Base-by-base conservation (phyloP, 139 green algal species). In the Chlorella sp. region DNA sequence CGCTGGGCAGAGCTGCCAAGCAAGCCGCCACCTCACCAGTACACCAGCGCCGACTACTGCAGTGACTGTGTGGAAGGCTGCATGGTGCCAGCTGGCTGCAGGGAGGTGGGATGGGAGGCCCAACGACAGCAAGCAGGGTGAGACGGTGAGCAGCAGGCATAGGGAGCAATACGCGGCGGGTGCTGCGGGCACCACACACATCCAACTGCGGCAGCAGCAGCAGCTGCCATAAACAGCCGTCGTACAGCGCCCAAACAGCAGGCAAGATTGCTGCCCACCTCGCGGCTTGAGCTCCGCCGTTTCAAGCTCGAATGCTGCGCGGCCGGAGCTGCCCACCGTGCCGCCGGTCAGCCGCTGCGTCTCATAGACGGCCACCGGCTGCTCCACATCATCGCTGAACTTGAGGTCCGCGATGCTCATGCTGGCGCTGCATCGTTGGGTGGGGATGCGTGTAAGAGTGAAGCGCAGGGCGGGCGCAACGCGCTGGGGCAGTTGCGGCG, bases 11-110 rank as follows among this genome's bases (percentile, higher is more conserved):
- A 26, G 30, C 16, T n/a, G n/a, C n/a, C n/a, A n/a, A n/a, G n/a
- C n/a, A n/a, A n/a, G 51, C 51, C 8, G 8, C 11, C 46, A 11
- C 8, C 51, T 60, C 16, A 60, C 51, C 54, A 83, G 82, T 54
- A 83, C 82, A 48, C 76, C 77, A 14, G 89, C 89, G 2, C 90
- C 89, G 32, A 95, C 89, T 28, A 94, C 90, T 36, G 91, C 91
- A 22, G 81, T 90, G 11, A 94, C 79, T 20, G 85, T 89, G 73
- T 94, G 92, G 60, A 92, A 93, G 38, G 87, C 86, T 11, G 91
- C 91, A 85, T 92, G 88, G 34, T 83, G 89, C 88, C 88, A 92
- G 28, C 65, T 84, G 46, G 85, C 89, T 88, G 77, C 54, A 78
- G 1, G 28, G 70, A 36, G 40, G 40, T 6, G 46, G 83, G 51